Base-by-base conservation (phyloP, 1,139 yeast species). In the Lodderomyces elongisporus region DNA sequence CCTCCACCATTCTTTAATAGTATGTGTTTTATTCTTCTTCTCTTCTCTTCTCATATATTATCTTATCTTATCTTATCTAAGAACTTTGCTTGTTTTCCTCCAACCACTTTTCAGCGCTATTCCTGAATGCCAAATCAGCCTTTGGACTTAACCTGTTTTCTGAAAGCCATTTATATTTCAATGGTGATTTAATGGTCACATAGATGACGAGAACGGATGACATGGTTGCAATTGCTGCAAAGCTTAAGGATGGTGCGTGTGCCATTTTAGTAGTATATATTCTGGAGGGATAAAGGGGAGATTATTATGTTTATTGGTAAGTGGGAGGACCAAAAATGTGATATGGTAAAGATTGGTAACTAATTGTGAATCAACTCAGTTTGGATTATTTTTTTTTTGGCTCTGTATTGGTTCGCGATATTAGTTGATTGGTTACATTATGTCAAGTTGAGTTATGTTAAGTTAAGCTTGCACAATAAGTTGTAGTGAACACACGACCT, bases 121-220 rank as follows among this genome's bases (percentile, higher is more conserved):
- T 65, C 59, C 74, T 67, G 71, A 72, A 68, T n/a, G 74, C 72
- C 46, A 67, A 63, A 40, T 68, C 74, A 28, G 74, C 71, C 52
- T 68, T 68, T 27, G 74, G 74, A 47, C 70, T 65, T 40, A 66
- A 45, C 54, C 73, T 62, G 50, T 58, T 65, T 43, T 66, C 72
- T 30, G 58, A 48, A 31, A 61, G 60, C 62, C 61, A 66, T 45
- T 59, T 55, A 51, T 68, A 62, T 45, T 68, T 68, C 45, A 62
- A 54, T 16, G 74, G 74, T 4, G 74, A 66, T 50, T 68, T 68
- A 52, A 68, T 53, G 37, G 48, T 48, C 16, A 51, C 59, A 43
- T 68, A 68, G 36, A 66, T 56, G 30, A 62, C 48, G 14, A 60
- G 45, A 31, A 68, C 74, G n/a, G 73, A 66, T 17, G 68, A 51